Evolutionary conservation across 176 grass and related monocot species (phyloP), one percentile per base, ranked within the genome.

Genomic region (Olyra latifolia): DNA sequence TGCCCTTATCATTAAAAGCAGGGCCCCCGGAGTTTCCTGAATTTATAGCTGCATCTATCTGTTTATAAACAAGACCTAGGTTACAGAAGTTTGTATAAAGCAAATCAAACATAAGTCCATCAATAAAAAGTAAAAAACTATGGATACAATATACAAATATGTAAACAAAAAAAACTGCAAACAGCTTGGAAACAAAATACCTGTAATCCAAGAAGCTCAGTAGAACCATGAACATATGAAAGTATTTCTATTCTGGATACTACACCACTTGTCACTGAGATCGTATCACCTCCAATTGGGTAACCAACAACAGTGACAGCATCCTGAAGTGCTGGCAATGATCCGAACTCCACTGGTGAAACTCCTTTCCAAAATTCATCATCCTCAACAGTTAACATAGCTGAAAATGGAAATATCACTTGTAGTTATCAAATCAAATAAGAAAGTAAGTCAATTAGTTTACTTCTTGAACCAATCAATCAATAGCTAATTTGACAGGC

Each of bases 21-120:
- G 95, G 95, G 0, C 95, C 95, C 7, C 95, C 95, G 17, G 95
- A 98, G 87, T 98, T 98, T 71, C 95, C 95, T 42, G 95, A 98
- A 84, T 98, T 98, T 83, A 98, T 98, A 59, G 95, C 95, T 48
- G 95, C 95, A 85, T 98, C 95, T 87, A 98, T 98, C 95, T 98
- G 92, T 89, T 80, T 71, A 76, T 23, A 64, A 78, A 29, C 69
- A 88, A 74, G 46, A 81, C 14, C 22, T 15, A 65, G 41, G 43
- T 64, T 48, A 76, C 14, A 88, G 12, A 27, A 68, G 71, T 66
- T 66, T 41, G 7, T 22, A 52, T 10, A 44, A 66, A 69, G 16
- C n/a, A 17, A 10, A 13, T 17, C 44, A 72, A 35, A n/a, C 63
- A 52, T 52, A 29, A 20, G 70, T 54, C 7, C n/a, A 70, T 38